Evolutionary conservation across 495 filamentous ascomycete species (phyloP).

Genomic region (Aspergillus hancockii): DNA sequence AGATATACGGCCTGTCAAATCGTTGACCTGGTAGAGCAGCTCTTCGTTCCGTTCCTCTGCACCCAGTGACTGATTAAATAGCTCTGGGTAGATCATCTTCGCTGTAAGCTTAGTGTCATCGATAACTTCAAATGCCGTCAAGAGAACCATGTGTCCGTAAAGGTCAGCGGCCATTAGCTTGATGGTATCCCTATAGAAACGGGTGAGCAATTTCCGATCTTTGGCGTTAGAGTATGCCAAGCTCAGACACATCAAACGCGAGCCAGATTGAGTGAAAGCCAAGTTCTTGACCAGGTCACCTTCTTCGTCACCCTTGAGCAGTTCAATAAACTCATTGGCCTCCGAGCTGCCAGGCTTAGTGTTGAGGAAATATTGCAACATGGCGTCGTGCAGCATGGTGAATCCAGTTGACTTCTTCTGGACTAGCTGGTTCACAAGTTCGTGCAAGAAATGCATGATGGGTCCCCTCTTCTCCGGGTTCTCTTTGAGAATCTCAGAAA

Average conservation of each 20-base stretch:
- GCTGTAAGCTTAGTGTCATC: constrained; percentile 90
- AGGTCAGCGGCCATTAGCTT: constrained; percentile 77
- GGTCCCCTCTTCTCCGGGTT: constrained; percentile 81
- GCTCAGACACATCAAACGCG: constrained; percentile 75
- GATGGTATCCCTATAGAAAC: constrained; percentile 81
- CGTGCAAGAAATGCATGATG: constrained; percentile 79
- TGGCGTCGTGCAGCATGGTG: constrained; percentile 94
- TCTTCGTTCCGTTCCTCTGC: constrained; percentile 59
- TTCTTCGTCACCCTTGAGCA: constrained; percentile 86
- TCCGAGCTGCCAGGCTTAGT: constrained; percentile 74
- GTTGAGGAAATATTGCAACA: constrained; percentile 93
- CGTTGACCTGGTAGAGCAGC: constrained; percentile 61
- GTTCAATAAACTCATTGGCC: constrained; percentile 81
- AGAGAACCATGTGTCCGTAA: constrained; percentile 75
- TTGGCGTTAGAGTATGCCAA: constrained; percentile 86
- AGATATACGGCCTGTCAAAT: constrained; percentile 73
- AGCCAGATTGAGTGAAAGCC: constrained; percentile 89
- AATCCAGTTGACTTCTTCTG: constrained; percentile 96
- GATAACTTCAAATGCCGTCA: constrained; percentile 84
- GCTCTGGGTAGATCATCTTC: constrained; percentile 81
- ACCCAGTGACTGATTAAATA: constrained; percentile 66
- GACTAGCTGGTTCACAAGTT: constrained; percentile 83
- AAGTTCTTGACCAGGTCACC: constrained; percentile 89
- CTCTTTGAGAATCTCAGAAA: constrained; percentile 70
- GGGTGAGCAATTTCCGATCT: constrained; percentile 86